Percentiles rank a stretch among this genome's conserved stretches.
Evolutionary conservation across 2,329 filamentous ascomycete species (phyloP).

Genomic region (Ceratocystis variospora): DNA sequence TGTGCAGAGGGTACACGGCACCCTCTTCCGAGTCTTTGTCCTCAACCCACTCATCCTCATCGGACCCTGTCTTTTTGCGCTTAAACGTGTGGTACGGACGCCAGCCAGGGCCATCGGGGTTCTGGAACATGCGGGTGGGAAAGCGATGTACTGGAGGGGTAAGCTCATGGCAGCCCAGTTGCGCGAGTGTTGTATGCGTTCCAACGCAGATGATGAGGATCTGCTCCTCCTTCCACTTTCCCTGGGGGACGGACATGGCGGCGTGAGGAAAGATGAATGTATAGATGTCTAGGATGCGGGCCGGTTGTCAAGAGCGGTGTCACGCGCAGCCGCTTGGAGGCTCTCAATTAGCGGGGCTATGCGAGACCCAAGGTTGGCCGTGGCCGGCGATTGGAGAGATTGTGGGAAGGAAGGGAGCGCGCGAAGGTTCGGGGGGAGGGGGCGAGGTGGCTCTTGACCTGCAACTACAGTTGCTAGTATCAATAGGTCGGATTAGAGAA

Average conservation of each 20-base stretch:
- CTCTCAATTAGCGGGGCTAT: too few relatives aligned
- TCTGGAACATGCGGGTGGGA: slow-evolving; percentile 87
- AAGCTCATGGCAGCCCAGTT: slow-evolving; percentile 80
- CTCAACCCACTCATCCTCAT: slow-evolving; percentile 64
- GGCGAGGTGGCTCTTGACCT: too few relatives aligned
- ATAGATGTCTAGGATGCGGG: not conserved
- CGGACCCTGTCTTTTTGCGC: slow-evolving; percentile 42
- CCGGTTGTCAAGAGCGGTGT: too few relatives aligned
- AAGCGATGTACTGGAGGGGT: slow-evolving; percentile 79
- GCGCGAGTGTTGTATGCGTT: slow-evolving; percentile 78
- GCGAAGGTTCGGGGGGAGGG: too few relatives aligned
- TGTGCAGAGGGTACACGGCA: slow-evolving; percentile 71
- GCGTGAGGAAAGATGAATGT: not conserved
- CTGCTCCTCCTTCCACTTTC: slow-evolving; percentile 52
- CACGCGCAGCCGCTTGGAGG: too few relatives aligned
- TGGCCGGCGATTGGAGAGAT: too few relatives aligned
- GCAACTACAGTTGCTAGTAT: too few relatives aligned
- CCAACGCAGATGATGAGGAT: slow-evolving; percentile 63
- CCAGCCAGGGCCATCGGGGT: slow-evolving; percentile 63
- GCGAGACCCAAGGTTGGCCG: too few relatives aligned
- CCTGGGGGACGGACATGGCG: slow-evolving; percentile 41
- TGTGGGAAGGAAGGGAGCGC: too few relatives aligned
- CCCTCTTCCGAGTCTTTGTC: slow-evolving; percentile 78
- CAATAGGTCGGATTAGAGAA: too few relatives aligned
- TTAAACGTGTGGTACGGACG: slow-evolving; percentile 63